Evolutionary conservation across 805 yeast genomes (phyloP).

Genomic region (Candida krabiensis): DNA sequence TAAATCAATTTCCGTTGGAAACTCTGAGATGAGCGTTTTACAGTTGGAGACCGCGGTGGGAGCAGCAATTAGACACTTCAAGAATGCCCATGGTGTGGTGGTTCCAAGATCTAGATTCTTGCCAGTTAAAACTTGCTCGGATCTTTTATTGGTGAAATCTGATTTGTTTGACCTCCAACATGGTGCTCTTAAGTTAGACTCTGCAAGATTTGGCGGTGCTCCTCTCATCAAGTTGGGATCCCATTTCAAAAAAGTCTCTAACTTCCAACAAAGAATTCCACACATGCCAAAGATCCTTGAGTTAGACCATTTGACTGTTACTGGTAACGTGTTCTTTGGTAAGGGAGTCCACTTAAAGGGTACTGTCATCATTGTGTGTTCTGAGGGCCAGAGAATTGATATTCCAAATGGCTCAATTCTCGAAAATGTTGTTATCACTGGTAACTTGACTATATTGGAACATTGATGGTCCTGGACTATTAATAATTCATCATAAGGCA

Average conservation of each 20-base stretch:
- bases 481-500: background rate
- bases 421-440: constrained; percentile 96
- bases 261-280: constrained; percentile 84
- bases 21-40: constrained; percentile 76
- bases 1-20: constrained; percentile 78
- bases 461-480: constrained; percentile 46
- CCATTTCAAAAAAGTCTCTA: constrained; percentile 92
- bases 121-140: constrained; percentile 98
- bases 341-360: constrained; percentile 90
- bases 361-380: constrained; percentile 95
- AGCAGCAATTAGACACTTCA: constrained; percentile 96
- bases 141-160: constrained; percentile 89
- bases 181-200: constrained; percentile 84
- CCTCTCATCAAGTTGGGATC: constrained; percentile 96
- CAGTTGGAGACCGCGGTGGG: constrained; percentile 99
- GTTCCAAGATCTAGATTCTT: constrained; percentile 97
- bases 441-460: constrained; percentile 91
- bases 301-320: constrained; percentile 94
- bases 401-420: constrained; percentile 94
- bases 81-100: constrained; percentile 94
- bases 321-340: constrained; percentile 94
- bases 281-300: constrained; percentile 96
- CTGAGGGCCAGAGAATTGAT: constrained; percentile 94
- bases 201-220: constrained; percentile 84
- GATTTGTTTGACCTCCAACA: constrained; percentile 89